Evolutionary conservation across 2,329 filamentous ascomycete species (phyloP).

Genomic region (Westerdykella ornata): DNA sequence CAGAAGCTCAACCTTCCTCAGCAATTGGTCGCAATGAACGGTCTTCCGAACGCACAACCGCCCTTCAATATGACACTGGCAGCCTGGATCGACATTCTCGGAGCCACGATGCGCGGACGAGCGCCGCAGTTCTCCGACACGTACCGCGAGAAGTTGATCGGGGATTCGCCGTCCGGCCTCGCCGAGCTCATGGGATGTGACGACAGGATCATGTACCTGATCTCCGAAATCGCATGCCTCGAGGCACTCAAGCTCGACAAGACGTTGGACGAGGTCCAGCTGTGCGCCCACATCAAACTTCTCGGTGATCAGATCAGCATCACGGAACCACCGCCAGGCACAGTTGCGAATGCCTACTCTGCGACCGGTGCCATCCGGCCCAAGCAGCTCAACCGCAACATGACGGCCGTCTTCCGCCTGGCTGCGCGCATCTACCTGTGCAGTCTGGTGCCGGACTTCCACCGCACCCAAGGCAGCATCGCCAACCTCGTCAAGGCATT

Average conservation of each 20-base stretch:
- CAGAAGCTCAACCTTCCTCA: constrained; percentile 74
- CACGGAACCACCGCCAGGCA: constrained; percentile 57
- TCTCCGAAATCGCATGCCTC: constrained; percentile 93
- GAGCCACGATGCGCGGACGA: constrained; percentile 81
- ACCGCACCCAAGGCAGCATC: constrained; percentile 65
- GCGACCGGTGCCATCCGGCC: constrained; percentile 68
- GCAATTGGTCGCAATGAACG: constrained; percentile 53
- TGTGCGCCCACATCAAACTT: constrained; percentile 85
- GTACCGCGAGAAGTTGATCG: constrained; percentile 89
- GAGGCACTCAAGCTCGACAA: constrained; percentile 74
- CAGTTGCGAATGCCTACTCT: constrained; percentile 48
- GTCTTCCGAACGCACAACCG: constrained; percentile 56
- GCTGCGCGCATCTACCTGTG: constrained; percentile 96
- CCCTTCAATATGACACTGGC: constrained; percentile 95
- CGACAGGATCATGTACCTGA: constrained; percentile 94
- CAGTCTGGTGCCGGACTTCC: constrained; percentile 84
- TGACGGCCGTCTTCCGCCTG: constrained; percentile 83
- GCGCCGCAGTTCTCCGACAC: constrained; percentile 85
- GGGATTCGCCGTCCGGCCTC: constrained; percentile 60
- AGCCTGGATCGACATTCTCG: constrained; percentile 95
- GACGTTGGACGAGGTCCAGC: constrained; percentile 68
- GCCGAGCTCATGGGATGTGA: constrained; percentile 96
- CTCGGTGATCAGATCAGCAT: constrained; percentile 79
- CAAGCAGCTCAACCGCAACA: constrained; percentile 77
- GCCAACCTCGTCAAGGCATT: constrained; percentile 72